Evolutionary conservation across 2,329 filamentous ascomycete species (phyloP).

Genomic region (Cordyceps cicadae): DNA sequence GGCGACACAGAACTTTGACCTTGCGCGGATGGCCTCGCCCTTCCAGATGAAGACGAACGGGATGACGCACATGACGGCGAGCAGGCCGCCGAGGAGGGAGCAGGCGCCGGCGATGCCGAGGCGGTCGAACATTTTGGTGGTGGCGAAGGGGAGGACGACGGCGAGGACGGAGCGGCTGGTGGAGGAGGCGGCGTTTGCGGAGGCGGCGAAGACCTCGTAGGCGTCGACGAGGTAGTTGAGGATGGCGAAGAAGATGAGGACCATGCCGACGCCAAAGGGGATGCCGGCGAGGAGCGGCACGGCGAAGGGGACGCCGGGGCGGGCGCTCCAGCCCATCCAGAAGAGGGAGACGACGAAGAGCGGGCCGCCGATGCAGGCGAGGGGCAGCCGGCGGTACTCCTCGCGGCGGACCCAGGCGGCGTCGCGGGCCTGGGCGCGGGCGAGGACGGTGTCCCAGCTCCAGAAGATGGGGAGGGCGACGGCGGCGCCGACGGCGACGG

Average conservation of each 20-base stretch:
- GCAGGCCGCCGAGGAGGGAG: slow-evolving; percentile 43
- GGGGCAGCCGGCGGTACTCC: slow-evolving; percentile 60
- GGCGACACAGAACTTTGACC: slow-evolving; percentile 54
- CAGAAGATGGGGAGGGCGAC: slow-evolving; percentile 55
- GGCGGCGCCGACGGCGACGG: slow-evolving; percentile 56
- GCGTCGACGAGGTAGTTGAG: slow-evolving; percentile 59
- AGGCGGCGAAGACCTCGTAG: slow-evolving; percentile 60
- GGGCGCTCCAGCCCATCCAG: slow-evolving; percentile 55
- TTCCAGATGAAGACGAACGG: slow-evolving; percentile 49
- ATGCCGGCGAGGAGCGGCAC: slow-evolving; percentile 53
- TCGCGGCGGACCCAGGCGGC: slow-evolving; percentile 53
- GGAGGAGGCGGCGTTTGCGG: slow-evolving; percentile 75
- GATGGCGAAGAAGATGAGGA: slow-evolving; percentile 55
- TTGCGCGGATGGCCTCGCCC: slow-evolving; percentile 44
- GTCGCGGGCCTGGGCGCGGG: slow-evolving; percentile 38
- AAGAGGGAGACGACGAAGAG: slow-evolving; percentile 49
- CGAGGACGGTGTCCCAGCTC: slow-evolving; percentile 54
- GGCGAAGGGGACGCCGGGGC: slow-evolving; percentile 38
- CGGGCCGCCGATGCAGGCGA: slow-evolving; percentile 63
- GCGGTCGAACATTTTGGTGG: slow-evolving; percentile 38
- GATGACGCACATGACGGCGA: slow-evolving; percentile 40
- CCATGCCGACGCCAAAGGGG: slow-evolving; percentile 53
- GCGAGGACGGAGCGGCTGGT: slow-evolving; percentile 91
- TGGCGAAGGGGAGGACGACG: slow-evolving; percentile 56
- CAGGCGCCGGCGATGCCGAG: slow-evolving; percentile 43